Percentiles rank a stretch among this genome's conserved stretches.
These are phyloP conservation scores for Beauveria sp. DNA, from an alignment of 2,329 filamentous ascomycete species.

Conservation along the genomic window DNA sequence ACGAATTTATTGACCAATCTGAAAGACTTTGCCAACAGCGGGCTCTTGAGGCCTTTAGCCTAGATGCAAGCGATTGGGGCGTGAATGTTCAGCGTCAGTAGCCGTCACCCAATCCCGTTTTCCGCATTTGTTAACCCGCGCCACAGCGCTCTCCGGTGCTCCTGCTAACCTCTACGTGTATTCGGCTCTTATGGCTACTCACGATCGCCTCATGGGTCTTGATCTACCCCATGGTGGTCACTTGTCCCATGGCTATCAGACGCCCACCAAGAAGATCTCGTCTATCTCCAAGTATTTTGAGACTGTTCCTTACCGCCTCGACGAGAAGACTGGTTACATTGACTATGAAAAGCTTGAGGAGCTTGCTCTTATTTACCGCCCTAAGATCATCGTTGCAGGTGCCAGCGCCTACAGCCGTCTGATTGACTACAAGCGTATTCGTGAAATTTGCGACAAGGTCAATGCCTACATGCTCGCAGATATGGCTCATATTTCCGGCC, in stretches of 20 bases:
- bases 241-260: constrained; percentile 95
- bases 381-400: constrained; percentile 91
- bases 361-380: constrained; percentile 79
- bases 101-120: background rate
- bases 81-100: constrained; percentile 87
- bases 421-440: constrained; percentile 91
- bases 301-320: constrained; percentile 87
- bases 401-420: constrained; percentile 93
- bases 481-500: constrained; percentile 94
- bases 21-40: constrained; percentile 86
- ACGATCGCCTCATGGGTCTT: constrained; percentile 94
- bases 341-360: constrained; percentile 91
- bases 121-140: background rate
- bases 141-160: constrained; percentile 65
- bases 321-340: constrained; percentile 85
- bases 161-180: constrained; percentile 85
- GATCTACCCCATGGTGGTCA: constrained; percentile 96
- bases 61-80: constrained; percentile 84
- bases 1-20: constrained; percentile 88
- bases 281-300: constrained; percentile 98
- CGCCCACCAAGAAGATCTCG: constrained; percentile 90
- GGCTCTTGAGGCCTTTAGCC: constrained; percentile 77
- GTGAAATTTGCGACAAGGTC: constrained; percentile 81
- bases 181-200: constrained; percentile 82
- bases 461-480: constrained; percentile 91